Base-by-base conservation (phyloP, 352 stramenopile species). In the Phytopythium montanum region DNA sequence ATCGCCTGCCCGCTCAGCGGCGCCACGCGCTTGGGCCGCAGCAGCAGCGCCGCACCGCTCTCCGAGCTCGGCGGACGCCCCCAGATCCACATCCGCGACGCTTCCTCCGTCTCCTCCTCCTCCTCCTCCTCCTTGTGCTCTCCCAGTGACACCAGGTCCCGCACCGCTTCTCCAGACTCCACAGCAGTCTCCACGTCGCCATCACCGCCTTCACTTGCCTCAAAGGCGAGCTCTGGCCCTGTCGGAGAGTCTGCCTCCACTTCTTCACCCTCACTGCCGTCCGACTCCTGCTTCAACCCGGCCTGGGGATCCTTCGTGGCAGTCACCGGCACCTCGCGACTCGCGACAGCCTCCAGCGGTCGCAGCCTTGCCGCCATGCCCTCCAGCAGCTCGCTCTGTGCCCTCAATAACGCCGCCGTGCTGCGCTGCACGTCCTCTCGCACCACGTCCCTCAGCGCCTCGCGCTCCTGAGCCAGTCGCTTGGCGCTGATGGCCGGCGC, bases 21-120 rank as follows among this genome's bases (percentile, higher is more conserved):
- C 31, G 75, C 60, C 16, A 88, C 69, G 18, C 75, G 62, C 53
- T 90, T 91, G 1, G 85, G 85, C n/a, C 82, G 81, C 26, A 94
- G 67, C 21, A 90, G 51, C 5, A 91, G 59, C 0, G 79, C 69
- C 8, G 70, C 77, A 13, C 76, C 76, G 19, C 67, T 70, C 34
- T 90, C 76, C 21, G 73, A 56, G 26, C 70, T 84, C 34, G 85
- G 85, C 3, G 77, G 66, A 0, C 85, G 80, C 0, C 85, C 85
- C 85, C 85, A 94, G 14, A 92, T 69, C 66, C 73, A 94, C 38
- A 92, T 68, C 23, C 60, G 63, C 13, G 71, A 79, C 5, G 39
- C 57, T 9, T 60, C 55, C 21, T 76, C 70, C n/a, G 73, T 60
- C 26, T 61, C 45, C 14, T 54, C 49, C 49, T 21, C 38, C n/a